phyloP scores from a whole-genome alignment of 108 stramenopile genomes.

The Stephanodiscus minutulus region DNA sequence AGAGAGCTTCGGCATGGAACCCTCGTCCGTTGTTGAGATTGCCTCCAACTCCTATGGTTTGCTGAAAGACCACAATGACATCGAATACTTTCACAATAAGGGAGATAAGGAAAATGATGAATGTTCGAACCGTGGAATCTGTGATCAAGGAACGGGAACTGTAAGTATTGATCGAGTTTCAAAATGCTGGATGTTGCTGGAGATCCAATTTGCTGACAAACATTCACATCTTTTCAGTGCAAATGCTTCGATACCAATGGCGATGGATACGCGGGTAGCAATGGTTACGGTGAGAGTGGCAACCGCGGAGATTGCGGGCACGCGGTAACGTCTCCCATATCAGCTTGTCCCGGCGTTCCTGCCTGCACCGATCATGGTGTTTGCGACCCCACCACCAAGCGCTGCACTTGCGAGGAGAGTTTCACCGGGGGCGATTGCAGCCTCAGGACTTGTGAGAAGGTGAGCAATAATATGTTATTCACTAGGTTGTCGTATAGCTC shows the following conservation, averaged over 20 bases:
- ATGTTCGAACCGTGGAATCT: conserved; percentile 70
- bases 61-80: conserved; percentile 38
- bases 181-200: not conserved
- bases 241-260: conserved; percentile 49
- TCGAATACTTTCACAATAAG: conserved; percentile 27
- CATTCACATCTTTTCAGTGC: conserved; percentile 22
- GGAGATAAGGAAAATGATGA: conserved; percentile 70
- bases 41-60: conserved; percentile 38
- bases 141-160: conserved; percentile 55
- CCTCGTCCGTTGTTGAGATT: conserved; percentile 35
- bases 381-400: conserved; percentile 55
- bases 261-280: conserved; percentile 60
- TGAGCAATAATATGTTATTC: not conserved
- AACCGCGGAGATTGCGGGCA: conserved; percentile 67
- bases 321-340: conserved; percentile 23
- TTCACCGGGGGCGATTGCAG: conserved; percentile 79
- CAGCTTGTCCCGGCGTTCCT: conserved; percentile 40
- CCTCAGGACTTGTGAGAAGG: conserved; percentile 32
- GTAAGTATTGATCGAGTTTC: conserved; percentile 1
- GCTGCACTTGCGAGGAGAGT: conserved; percentile 67
- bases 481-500: not conserved
- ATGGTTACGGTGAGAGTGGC: conserved; percentile 63
- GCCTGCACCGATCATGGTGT: conserved; percentile 57
- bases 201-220: not conserved
- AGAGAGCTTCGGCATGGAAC: conserved; percentile 33